Conservation (phyloP, 129 eudicot species). For the Oenanthe sinensis region DNA sequence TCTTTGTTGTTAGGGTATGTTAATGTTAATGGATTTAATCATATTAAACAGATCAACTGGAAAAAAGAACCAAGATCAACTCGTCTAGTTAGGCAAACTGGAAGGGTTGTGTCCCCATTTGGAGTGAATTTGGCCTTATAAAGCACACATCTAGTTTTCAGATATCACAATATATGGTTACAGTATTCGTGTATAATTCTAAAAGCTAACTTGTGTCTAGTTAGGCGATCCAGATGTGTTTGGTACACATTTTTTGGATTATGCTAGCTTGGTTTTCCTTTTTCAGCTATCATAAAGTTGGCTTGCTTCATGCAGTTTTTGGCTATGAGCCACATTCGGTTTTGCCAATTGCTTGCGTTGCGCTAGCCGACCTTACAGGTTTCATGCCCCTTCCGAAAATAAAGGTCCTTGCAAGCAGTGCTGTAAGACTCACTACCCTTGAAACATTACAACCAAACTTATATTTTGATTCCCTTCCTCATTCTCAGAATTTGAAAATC, state of each 20-base stretch:
- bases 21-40: too few relatives aligned
- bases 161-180: neutral
- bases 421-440: slow-evolving; percentile 49
- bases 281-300: neutral
- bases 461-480: neutral
- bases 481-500: neutral
- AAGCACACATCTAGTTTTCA: neutral
- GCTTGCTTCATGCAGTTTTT: slow-evolving; percentile 50
- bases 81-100: neutral
- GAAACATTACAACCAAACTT: neutral
- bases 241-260: neutral
- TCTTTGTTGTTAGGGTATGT: too few relatives aligned
- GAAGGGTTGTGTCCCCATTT: neutral
- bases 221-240: too few relatives aligned
- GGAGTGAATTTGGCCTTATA: neutral
- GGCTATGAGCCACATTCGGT: slow-evolving; percentile 98
- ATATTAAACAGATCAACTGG: too few relatives aligned
- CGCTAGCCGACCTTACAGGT: slow-evolving; percentile 66
- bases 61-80: too few relatives aligned
- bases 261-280: neutral
- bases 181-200: neutral
- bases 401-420: slow-evolving; percentile 83
- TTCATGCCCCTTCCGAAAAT: slow-evolving; percentile 69
- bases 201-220: neutral
- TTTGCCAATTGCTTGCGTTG: slow-evolving; percentile 73